These are phyloP conservation scores for Lantana camara DNA, from an alignment of 257 asterid species.

Conservation along the genomic window DNA sequence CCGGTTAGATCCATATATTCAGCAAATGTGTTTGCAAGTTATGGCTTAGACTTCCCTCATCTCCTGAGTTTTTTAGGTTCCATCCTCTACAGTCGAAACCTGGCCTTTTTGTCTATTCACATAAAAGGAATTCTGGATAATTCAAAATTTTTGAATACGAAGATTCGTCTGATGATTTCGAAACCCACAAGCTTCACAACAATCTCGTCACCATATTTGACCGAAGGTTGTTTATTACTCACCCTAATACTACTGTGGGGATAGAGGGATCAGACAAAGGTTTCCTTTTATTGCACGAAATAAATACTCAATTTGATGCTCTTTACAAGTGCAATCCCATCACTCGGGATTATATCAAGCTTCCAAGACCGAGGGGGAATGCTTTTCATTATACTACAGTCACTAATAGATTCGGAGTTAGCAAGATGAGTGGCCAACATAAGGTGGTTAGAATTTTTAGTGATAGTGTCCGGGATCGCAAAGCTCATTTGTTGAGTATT, in stretches of 20 bases:
- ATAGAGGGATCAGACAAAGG: conserved; percentile 34
- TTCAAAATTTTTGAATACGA: conserved; percentile 25
- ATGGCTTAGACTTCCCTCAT: conserved; percentile 21
- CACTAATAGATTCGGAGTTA: conserved; percentile 47
- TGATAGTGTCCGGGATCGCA: neutral
- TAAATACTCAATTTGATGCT: neutral
- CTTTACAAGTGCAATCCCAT: conserved; percentile 45
- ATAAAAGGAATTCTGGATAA: neutral
- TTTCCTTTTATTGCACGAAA: conserved; percentile 27
- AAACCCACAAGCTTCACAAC: conserved; percentile 29
- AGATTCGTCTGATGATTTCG: conserved; percentile 8
- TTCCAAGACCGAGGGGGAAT: conserved; percentile 25
- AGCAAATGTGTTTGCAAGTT: conserved; percentile 35
- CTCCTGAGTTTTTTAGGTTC: conserved; percentile 24
- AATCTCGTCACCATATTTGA: conserved; percentile 19
- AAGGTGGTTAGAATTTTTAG: conserved; percentile 37
- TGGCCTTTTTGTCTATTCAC: conserved; percentile 26
- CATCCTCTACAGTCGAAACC: conserved; percentile 28
- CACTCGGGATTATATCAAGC: conserved; percentile 31
- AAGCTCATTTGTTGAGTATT: conserved; percentile 30
- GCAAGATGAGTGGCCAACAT: conserved; percentile 25
- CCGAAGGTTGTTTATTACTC: neutral
- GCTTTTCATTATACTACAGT: conserved; percentile 4
- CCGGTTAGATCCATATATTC: conserved; percentile 22
- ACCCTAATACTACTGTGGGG: neutral